These are phyloP conservation scores for Monosporozyma servazzii DNA, from an alignment of 805 yeast species.

Conservation along the genomic window DNA sequence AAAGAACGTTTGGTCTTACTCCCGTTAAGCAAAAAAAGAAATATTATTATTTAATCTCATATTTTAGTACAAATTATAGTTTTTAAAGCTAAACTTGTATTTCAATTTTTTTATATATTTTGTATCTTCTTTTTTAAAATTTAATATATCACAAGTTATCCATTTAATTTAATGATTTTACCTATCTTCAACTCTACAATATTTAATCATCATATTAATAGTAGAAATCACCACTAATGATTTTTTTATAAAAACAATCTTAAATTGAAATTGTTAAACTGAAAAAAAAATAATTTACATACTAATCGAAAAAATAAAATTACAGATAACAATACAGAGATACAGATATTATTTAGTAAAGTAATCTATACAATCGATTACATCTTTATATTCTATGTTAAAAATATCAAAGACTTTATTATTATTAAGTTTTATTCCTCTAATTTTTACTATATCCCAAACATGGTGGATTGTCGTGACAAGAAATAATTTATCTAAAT, in stretches of 20 bases:
- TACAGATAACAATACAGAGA: background rate
- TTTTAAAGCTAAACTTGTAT: background rate
- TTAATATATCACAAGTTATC: background rate
- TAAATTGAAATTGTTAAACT: background rate
- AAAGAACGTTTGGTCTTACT: slow-evolving; percentile 91
- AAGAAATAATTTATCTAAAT: background rate
- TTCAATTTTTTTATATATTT: background rate
- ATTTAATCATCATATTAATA: too few relatives aligned
- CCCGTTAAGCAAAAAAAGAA: slow-evolving; percentile 50
- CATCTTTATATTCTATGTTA: background rate
- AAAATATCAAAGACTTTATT: background rate
- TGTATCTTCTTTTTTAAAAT: background rate
- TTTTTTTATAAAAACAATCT: background rate
- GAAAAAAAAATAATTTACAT: background rate
- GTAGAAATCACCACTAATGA: too few relatives aligned
- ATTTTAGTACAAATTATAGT: background rate
- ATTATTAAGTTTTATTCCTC: background rate
- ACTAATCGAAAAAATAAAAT: too few relatives aligned
- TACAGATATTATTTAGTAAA: background rate
- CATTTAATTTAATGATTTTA: background rate
- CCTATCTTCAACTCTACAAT: background rate
- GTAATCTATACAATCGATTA: background rate
- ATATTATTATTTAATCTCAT: background rate
- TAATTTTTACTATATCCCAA: background rate
- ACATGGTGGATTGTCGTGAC: background rate